Evolutionary conservation across 2,329 filamentous ascomycete species (phyloP).

Genomic region (Acrocalymma vagum): DNA sequence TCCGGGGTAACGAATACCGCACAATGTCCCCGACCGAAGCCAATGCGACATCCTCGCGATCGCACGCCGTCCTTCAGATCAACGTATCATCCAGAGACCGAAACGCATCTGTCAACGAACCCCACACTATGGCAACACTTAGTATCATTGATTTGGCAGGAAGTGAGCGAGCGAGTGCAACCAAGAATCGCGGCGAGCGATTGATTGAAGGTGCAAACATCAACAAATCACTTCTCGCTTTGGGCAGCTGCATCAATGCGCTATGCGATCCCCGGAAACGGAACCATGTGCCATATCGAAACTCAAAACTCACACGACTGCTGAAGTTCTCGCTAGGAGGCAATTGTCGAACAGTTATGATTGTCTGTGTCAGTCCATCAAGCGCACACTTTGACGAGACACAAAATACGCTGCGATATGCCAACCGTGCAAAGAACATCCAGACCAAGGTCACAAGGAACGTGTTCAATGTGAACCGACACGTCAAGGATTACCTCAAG

Average conservation of each 20-base stretch:
- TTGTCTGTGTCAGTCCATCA: constrained; percentile 96
- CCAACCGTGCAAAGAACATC: constrained; percentile 98
- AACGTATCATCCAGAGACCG: constrained; percentile 94
- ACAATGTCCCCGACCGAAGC: constrained; percentile 97
- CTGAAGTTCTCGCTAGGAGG: constrained; percentile 97
- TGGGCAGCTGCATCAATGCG: constrained; percentile 98
- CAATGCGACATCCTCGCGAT: constrained; percentile 96
- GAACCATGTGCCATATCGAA: constrained; percentile 95
- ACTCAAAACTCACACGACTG: constrained; percentile 94
- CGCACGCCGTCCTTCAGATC: constrained; percentile 96
- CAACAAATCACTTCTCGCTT: constrained; percentile 94
- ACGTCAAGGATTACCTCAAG: constrained; percentile 98
- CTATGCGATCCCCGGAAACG: constrained; percentile 91
- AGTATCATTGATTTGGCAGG: constrained; percentile 98
- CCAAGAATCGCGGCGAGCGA: constrained; percentile 93
- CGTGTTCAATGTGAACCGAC: constrained; percentile 97
- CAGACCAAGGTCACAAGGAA: constrained; percentile 99
- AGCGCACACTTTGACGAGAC: constrained; percentile 98
- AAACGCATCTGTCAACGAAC: constrained; percentile 90
- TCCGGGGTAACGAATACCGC: constrained; percentile 90
- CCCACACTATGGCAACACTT: constrained; percentile 96
- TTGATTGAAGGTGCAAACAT: constrained; percentile 96
- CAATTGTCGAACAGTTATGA: constrained; percentile 99
- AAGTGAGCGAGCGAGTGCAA: constrained; percentile 94
- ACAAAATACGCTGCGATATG: constrained; percentile 96